Percentiles rank a stretch among this genome's conserved stretches.
phyloP scores from a whole-genome alignment of 257 asterid species.

The Echites panduratus region DNA sequence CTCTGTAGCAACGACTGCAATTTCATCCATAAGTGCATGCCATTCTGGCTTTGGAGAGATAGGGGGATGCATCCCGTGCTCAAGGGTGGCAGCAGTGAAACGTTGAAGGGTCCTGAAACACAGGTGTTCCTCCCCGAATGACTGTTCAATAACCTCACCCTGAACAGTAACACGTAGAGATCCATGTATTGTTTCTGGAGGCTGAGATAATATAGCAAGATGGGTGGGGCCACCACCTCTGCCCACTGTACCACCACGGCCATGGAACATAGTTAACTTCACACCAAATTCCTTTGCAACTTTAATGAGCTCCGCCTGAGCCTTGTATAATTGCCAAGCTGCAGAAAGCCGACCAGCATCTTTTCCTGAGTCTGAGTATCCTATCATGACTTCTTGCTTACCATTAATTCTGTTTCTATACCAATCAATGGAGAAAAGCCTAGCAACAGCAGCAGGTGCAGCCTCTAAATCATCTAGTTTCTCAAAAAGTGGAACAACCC shows the following conservation, averaged over 20 bases:
- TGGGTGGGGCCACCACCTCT: conserved; percentile 60
- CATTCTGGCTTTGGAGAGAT: conserved; percentile 50
- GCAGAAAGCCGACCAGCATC: conserved; percentile 56
- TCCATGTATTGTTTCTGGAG: conserved; percentile 52
- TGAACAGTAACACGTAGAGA: conserved; percentile 50
- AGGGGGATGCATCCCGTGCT: conserved; percentile 51
- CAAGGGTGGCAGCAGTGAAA: conserved; percentile 47
- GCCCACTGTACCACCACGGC: conserved; percentile 58
- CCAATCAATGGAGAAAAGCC: conserved; percentile 53
- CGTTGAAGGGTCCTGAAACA: conserved; percentile 57
- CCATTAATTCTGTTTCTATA: conserved; percentile 41
- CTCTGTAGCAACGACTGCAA: conserved; percentile 34
- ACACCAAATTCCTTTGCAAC: conserved; percentile 44
- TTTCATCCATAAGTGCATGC: conserved; percentile 52
- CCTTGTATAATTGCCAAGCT: conserved; percentile 53
- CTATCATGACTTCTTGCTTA: conserved; percentile 56
- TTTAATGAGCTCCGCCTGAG: conserved; percentile 50
- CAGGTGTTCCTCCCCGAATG: conserved; percentile 49
- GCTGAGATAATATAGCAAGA: conserved; percentile 58
- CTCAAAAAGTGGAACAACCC: conserved; percentile 55
- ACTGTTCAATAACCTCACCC: conserved; percentile 54
- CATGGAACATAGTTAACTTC: conserved; percentile 55
- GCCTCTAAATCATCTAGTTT: conserved; percentile 41
- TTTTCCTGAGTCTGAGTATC: conserved; percentile 57
- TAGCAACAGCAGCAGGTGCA: conserved; percentile 52